Base-by-base conservation (phyloP, 208 protist species). In the Leishmania arabica region DNA sequence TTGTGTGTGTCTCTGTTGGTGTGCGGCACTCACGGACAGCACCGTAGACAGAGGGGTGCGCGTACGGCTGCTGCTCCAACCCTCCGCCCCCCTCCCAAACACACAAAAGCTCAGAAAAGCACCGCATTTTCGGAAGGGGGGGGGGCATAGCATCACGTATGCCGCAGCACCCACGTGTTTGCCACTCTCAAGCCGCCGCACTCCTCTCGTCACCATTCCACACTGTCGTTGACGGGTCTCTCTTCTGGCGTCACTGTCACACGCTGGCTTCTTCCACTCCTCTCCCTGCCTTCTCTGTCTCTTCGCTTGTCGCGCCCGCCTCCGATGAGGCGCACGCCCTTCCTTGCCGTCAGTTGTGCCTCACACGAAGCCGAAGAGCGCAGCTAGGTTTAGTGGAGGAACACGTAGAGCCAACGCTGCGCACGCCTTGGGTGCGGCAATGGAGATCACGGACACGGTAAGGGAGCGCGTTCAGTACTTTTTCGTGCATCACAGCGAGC, bases 401-500 rank as follows among this genome's bases (percentile, higher is more conserved):
- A 49, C 19, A 47, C 65, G 37, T 70, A 47, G 37, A 27, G 37
- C 5, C n/a, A 47, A n/a, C 31, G 5, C 24, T 6, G 5, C 15
- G 17, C 65, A n/a, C 31, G 64, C 15, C 17, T 42, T 24, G 31
- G 64, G 58, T 2, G 37, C 65, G n/a, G 4, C 49, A 45, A 85
- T 85, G 81, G 81, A 81, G 49, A 21, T 85, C 3, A 78, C 69
- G 8, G 76, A 80, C 5, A 42, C 71, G 31, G 19, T 78, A 8
- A 54, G 47, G 47, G 81, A 81, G 60, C 76, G 77, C n/a, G n/a
- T 95, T 11, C 89, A 86, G 8, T 24, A 79, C 21, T 94, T 97
- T 65, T 89, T 95, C 27, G 65, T 95, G 13, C 77, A 93, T 27
- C 85, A 86, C 83, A 92, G 92, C 75, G 87, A 90, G 53, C 94